Conservation (phyloP, 345 rosid genomes). For the Hevea brasiliensis region DNA sequence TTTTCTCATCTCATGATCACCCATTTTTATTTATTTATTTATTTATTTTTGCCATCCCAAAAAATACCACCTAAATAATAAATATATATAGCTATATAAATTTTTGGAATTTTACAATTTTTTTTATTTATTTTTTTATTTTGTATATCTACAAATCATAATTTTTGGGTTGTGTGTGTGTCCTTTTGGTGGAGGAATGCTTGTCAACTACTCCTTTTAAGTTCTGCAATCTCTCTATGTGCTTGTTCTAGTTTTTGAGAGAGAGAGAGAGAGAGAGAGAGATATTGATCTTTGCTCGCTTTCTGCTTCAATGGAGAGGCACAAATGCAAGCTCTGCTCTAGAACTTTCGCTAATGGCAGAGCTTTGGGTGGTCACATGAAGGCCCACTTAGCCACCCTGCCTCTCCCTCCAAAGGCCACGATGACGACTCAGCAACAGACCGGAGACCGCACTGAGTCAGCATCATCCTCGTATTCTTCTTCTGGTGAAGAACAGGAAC, state of each 20-base stretch:
- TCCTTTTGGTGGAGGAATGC: slow-evolving; percentile 40
- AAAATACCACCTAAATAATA: no score
- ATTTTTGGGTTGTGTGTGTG: slow-evolving; percentile 30
- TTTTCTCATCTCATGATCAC: slow-evolving; percentile 16
- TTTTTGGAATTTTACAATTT: no score
- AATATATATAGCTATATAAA: background rate
- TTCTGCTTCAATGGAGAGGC: slow-evolving; percentile 25
- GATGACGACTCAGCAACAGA: slow-evolving; percentile 6
- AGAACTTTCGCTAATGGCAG: slow-evolving; percentile 30
- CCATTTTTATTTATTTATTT: background rate
- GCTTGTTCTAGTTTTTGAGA: background rate
- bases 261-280: background rate
- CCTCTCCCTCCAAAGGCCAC: slow-evolving; percentile 20
- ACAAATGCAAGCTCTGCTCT: slow-evolving; percentile 37
- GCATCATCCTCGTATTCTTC: slow-evolving; percentile 19
- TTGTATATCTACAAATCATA: slow-evolving; percentile 3
- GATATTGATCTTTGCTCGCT: slow-evolving; percentile 4
- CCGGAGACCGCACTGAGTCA: slow-evolving; percentile 5
- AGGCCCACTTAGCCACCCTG: slow-evolving; percentile 27
- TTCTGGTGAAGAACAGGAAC: slow-evolving; percentile 17
- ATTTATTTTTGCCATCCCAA: no score
- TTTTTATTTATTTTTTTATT: background rate
- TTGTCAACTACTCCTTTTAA: slow-evolving; percentile 43
- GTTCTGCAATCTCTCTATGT: slow-evolving; percentile 19
- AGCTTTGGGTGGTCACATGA: slow-evolving; percentile 40